These are phyloP conservation scores for Tetrahymena borealis DNA, from an alignment of 73 alveolate species.

Conservation along the genomic window DNA sequence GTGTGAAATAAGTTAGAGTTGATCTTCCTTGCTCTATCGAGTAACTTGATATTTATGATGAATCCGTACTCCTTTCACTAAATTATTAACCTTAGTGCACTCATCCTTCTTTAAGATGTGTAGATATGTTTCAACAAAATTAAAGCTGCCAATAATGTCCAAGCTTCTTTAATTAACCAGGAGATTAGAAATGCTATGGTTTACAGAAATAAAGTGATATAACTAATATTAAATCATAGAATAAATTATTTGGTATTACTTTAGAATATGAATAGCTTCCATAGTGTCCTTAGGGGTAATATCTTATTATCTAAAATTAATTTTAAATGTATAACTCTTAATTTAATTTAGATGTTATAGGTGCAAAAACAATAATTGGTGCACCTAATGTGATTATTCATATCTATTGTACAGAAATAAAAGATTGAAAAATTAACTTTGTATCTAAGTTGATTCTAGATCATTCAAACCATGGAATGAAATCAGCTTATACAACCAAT, in stretches of 20 bases:
- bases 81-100: background rate
- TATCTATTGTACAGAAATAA: background rate
- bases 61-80: no score
- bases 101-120: background rate
- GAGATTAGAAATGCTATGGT: background rate
- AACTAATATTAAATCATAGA: background rate
- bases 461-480: no score
- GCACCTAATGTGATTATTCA: background rate
- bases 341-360: background rate
- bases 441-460: background rate
- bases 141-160: background rate
- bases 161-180: background rate
- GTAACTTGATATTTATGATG: background rate
- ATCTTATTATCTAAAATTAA: background rate
- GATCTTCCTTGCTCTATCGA: background rate
- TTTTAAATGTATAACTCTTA: background rate
- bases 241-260: background rate
- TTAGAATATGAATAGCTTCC: background rate
- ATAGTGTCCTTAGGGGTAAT: background rate
- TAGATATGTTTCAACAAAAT: background rate
- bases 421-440: background rate
- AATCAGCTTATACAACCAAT: no score
- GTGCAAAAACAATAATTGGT: background rate
- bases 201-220: background rate
- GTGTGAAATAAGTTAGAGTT: background rate